Evolutionary conservation across 2,329 filamentous ascomycete genomes (phyloP).

Genomic region (Aspergillus intermedius): DNA sequence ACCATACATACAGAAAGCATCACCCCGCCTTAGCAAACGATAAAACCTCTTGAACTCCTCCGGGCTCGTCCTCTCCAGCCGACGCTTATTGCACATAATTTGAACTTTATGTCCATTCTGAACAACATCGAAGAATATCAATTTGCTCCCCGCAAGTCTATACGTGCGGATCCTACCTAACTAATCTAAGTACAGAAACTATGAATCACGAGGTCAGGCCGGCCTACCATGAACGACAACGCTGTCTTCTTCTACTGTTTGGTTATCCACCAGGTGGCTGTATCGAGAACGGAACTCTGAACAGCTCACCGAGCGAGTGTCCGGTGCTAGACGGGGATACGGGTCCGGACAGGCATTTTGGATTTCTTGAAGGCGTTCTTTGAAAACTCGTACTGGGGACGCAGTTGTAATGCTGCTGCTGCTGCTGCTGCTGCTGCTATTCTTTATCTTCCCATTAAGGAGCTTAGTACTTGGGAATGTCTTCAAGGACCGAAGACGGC

Average conservation of each 20-base stretch:
- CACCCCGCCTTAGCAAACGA: conserved; percentile 67
- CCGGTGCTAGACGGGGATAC: conserved; percentile 33
- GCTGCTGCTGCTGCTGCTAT: conserved; percentile 17
- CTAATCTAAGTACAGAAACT: conserved; percentile 35
- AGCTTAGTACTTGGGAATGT: not conserved
- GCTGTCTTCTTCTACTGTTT: conserved; percentile 34
- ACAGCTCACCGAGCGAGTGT: conserved; percentile 26
- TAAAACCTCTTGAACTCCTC: conserved; percentile 55
- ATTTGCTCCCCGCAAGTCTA: conserved; percentile 65
- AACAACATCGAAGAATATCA: conserved; percentile 77
- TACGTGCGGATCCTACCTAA: conserved; percentile 68
- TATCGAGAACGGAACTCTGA: conserved; percentile 34
- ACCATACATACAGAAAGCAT: conserved; percentile 65
- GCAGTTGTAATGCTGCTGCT: conserved; percentile 9
- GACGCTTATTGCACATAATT: conserved; percentile 62
- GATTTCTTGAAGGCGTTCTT: conserved; percentile 33
- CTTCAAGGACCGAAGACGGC: not conserved
- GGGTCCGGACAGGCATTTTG: conserved; percentile 27
- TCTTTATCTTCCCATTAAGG: conserved; percentile 11
- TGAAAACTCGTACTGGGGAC: conserved; percentile 28
- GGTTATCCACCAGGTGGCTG: conserved; percentile 28
- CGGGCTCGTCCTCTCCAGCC: conserved; percentile 29
- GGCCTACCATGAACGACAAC: conserved; percentile 40
- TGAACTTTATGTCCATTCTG: conserved; percentile 69
- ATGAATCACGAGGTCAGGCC: conserved; percentile 13